Evolutionary conservation across 164 flowering plant species (phyloP).

Genomic region (Chimonanthus praecox): DNA sequence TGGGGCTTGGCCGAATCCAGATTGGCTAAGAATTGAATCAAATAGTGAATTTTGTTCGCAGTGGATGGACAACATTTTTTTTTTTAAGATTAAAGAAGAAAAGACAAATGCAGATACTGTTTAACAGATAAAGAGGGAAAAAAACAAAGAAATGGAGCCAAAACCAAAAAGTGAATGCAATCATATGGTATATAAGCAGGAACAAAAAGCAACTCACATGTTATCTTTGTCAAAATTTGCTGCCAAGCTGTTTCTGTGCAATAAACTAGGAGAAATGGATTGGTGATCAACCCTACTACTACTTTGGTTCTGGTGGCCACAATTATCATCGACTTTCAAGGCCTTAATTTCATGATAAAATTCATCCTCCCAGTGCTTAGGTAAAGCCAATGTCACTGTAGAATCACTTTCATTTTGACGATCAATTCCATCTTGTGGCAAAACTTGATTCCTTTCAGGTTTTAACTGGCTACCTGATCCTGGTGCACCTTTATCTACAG

Average conservation of each 20-base stretch:
- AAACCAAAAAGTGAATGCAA: not conserved
- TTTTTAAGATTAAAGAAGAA: too few relatives aligned
- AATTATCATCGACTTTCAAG: conserved; percentile 31
- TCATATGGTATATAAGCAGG: not conserved
- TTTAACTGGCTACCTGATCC: conserved; percentile 48
- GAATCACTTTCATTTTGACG: conserved; percentile 32
- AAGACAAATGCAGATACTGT: not conserved
- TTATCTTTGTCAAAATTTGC: conserved; percentile 48
- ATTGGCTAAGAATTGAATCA: not conserved
- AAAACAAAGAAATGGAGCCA: not conserved
- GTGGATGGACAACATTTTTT: too few relatives aligned
- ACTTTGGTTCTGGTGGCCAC: conserved; percentile 37
- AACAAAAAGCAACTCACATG: conserved; percentile 35
- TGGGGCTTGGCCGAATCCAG: not conserved
- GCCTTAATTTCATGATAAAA: conserved; percentile 49
- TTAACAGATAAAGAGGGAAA: not conserved
- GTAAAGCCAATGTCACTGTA: conserved; percentile 27
- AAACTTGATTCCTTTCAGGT: conserved; percentile 86
- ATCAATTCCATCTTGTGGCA: conserved; percentile 68
- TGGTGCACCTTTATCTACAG: conserved; percentile 72
- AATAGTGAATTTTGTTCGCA: too few relatives aligned
- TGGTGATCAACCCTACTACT: conserved; percentile 33
- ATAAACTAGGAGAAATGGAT: conserved; percentile 80
- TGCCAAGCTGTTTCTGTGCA: conserved; percentile 50
- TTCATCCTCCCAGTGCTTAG: conserved; percentile 59